Conservation (phyloP, 2,329 filamentous ascomycete species). For the Xylariaceae sp. region DNA sequence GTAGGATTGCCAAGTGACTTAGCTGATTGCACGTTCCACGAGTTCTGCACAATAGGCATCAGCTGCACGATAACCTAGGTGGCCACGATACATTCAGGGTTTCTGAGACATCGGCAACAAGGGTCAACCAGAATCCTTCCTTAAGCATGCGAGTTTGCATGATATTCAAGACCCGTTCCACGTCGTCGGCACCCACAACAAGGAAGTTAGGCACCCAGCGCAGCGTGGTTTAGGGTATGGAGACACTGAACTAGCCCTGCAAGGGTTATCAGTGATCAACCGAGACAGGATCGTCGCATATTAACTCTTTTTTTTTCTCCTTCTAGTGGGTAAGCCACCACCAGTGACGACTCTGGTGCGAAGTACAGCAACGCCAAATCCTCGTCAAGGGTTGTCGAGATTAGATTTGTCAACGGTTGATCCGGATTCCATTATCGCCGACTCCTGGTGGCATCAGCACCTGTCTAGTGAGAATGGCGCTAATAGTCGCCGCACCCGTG, state of each 20-base stretch:
- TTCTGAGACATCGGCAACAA: conserved; percentile 26
- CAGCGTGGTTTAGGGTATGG: neutral
- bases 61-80: conserved; percentile 27
- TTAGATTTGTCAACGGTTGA: conserved; percentile 27
- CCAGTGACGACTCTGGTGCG: conserved; percentile 13
- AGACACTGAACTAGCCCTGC: conserved; percentile 9
- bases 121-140: conserved; percentile 19
- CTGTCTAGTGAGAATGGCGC: conserved; percentile 12
- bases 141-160: conserved; percentile 19
- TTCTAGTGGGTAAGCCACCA: conserved; percentile 21
- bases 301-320: conserved; percentile 9
- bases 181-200: conserved; percentile 24
- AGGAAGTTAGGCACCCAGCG: conserved; percentile 4
- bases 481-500: conserved; percentile 3
- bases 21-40: conserved; percentile 18
- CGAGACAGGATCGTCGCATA: conserved; percentile 18
- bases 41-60: conserved; percentile 13
- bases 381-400: conserved; percentile 11
- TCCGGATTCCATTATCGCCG: conserved; percentile 12
- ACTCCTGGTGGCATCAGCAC: conserved; percentile 1
- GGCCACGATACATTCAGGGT: conserved; percentile 26
- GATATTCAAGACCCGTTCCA: conserved; percentile 14
- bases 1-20: conserved; percentile 28
- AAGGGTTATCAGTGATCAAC: conserved; percentile 15
- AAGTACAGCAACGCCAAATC: conserved; percentile 16